Evolutionary conservation across 805 yeast genomes (phyloP).

Genomic region (Ogataea pignaliae): DNA sequence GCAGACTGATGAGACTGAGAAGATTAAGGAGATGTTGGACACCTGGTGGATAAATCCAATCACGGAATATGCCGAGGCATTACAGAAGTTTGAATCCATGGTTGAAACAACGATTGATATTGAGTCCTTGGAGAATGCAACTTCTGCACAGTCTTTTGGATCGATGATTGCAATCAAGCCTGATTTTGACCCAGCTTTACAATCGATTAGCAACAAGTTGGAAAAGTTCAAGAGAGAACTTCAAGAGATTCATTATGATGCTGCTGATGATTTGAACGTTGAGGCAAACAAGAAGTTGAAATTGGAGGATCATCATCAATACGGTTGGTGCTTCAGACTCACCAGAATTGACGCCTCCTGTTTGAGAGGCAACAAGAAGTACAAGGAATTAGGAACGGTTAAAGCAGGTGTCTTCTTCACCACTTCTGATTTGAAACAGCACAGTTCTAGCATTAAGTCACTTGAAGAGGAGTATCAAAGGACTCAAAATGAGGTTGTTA

Average conservation of each 20-base stretch:
- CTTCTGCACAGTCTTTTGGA: slow-evolving; percentile 35
- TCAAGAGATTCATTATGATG: slow-evolving; percentile 52
- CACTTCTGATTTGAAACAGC: slow-evolving; percentile 55
- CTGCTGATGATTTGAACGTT: slow-evolving; percentile 70
- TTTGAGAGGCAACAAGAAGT: slow-evolving; percentile 58
- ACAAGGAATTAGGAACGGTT: slow-evolving; percentile 80
- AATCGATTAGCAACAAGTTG: slow-evolving; percentile 53
- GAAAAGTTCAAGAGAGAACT: slow-evolving; percentile 53
- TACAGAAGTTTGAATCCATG: slow-evolving; percentile 71
- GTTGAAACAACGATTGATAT: slow-evolving; percentile 92
- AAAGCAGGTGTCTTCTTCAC: slow-evolving; percentile 96
- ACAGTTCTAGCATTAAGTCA: slow-evolving; percentile 54
- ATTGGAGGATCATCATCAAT: slow-evolving; percentile 78
- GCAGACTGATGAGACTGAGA: slow-evolving; percentile 15
- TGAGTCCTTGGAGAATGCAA: slow-evolving; percentile 74
- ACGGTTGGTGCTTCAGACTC: slow-evolving; percentile 93
- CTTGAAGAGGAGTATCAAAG: slow-evolving; percentile 63
- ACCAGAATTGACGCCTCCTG: slow-evolving; percentile 87
- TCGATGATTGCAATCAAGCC: slow-evolving; percentile 68
- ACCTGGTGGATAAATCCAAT: slow-evolving; percentile 59
- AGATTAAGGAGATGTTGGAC: slow-evolving; percentile 35
- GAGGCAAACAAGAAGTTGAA: slow-evolving; percentile 87
- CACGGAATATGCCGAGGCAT: slow-evolving; percentile 40
- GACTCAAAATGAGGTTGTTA: slow-evolving; percentile 74
- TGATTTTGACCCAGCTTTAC: slow-evolving; percentile 79